phyloP scores from a whole-genome alignment of 2,329 filamentous ascomycete genomes.

The Meredithiella fracta region DNA sequence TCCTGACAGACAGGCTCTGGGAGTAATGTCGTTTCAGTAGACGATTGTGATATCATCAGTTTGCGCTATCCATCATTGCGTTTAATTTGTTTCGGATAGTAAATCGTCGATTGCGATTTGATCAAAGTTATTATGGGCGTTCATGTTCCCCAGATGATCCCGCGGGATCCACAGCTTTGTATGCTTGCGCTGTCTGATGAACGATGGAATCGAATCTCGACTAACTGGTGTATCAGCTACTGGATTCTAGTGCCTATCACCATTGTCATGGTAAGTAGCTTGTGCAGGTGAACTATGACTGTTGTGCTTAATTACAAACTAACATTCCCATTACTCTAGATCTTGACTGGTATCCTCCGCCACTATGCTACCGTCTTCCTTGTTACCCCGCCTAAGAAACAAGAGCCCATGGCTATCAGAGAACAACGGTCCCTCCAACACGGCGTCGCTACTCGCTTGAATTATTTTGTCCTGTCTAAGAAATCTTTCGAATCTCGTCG shows the following conservation, averaged over 20 bases:
- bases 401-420: slow-evolving; percentile 56
- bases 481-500: slow-evolving; percentile 66
- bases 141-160: slow-evolving; percentile 62
- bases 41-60: not conserved
- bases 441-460: slow-evolving; percentile 68
- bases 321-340: slow-evolving; percentile 28
- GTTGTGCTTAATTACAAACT: not conserved
- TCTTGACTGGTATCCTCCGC: slow-evolving; percentile 84
- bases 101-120: not conserved
- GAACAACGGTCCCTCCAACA: slow-evolving; percentile 76
- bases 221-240: slow-evolving; percentile 46
- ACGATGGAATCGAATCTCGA: not conserved
- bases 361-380: slow-evolving; percentile 94
- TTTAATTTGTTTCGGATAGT: too few species aligned
- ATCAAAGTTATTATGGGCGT: not conserved
- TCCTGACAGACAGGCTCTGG: not conserved
- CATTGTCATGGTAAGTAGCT: slow-evolving; percentile 57
- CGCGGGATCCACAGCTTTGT: slow-evolving; percentile 99
- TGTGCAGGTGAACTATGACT: not conserved
- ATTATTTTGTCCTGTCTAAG: slow-evolving; percentile 63
- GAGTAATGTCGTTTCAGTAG: not conserved
- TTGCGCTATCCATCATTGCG: not conserved
- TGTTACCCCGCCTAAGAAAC: slow-evolving; percentile 66
- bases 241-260: slow-evolving; percentile 98
- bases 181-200: slow-evolving; percentile 22